Evolutionary conservation across 208 protist species (phyloP).

Genomic region (Leishmania mexicana): DNA sequence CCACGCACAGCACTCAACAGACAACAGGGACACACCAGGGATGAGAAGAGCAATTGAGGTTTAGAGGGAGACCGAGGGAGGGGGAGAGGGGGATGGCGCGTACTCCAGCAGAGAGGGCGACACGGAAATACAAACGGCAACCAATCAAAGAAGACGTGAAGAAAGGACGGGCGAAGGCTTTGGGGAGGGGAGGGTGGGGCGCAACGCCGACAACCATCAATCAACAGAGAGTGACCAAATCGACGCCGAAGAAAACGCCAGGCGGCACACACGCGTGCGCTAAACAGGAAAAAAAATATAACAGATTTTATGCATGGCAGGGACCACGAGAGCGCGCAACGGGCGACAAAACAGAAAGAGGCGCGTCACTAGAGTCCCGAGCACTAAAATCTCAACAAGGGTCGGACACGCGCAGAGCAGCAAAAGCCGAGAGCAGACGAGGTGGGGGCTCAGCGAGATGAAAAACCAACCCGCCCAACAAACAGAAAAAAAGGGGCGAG

Average conservation of each 20-base stretch:
- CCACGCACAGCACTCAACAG: not conserved
- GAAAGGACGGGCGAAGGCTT: not conserved
- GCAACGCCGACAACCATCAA: not conserved
- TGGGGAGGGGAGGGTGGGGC: too few species aligned
- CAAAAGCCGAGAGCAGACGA: not conserved
- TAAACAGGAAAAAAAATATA: too few species aligned
- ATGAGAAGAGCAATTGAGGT: not conserved
- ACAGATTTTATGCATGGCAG: too few species aligned
- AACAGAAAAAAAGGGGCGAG: too few species aligned
- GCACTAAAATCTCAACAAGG: not conserved
- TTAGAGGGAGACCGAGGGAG: too few species aligned
- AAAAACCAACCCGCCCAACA: too few species aligned
- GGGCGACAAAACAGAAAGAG: not conserved
- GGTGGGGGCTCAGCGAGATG: not conserved
- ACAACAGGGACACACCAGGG: not conserved
- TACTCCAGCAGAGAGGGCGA: too few species aligned
- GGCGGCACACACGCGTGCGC: too few species aligned
- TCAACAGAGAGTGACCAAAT: not conserved
- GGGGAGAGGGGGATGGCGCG: too few species aligned
- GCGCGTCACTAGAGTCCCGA: not conserved
- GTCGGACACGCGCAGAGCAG: not conserved
- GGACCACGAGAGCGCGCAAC: too few species aligned
- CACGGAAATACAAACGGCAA: too few species aligned
- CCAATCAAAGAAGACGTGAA: too few species aligned
- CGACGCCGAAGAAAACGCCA: not conserved